phyloP scores from a whole-genome alignment of 345 rosid genomes.

The Hypericum perforatum region DNA sequence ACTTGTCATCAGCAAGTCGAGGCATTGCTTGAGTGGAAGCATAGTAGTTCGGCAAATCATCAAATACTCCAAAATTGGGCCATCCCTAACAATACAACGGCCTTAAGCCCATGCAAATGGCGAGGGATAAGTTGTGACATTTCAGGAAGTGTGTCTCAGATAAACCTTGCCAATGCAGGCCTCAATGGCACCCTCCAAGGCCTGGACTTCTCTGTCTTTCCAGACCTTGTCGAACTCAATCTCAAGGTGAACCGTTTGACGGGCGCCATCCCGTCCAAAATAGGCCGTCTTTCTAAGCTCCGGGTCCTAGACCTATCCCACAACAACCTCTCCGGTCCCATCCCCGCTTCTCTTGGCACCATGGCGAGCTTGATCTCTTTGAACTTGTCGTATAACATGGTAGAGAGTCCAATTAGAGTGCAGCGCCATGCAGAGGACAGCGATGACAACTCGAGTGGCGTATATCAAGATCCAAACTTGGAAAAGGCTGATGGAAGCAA shows the following conservation, averaged over 20 bases:
- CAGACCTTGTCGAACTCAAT: conserved; percentile 16
- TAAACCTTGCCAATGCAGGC: conserved; percentile 13
- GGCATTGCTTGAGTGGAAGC: conserved; percentile 17
- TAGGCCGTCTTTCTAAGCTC: conserved; percentile 17
- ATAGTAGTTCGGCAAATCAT: conserved; percentile 4
- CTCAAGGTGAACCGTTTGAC: conserved; percentile 12
- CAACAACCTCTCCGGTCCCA: conserved; percentile 12
- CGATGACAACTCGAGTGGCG: no score
- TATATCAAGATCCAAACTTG: no score
- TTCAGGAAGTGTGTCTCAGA: conserved; percentile 11
- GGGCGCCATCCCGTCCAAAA: conserved; percentile 17
- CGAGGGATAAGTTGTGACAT: conserved; percentile 5
- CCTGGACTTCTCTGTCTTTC: conserved; percentile 18
- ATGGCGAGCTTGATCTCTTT: conserved; percentile 14
- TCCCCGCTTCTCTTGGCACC: conserved; percentile 18
- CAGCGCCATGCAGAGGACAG: not conserved
- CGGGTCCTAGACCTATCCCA: conserved; percentile 17
- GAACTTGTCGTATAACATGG: conserved; percentile 28
- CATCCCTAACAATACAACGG: conserved; percentile 1
- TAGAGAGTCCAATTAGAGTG: conserved; percentile 33
- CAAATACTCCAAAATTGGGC: conserved; percentile 14
- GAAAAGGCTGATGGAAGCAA: no score
- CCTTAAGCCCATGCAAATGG: conserved; percentile 10
- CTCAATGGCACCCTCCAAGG: conserved; percentile 18
- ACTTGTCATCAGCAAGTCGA: not conserved